These are phyloP conservation scores for Colletotrichum sp. DNA, from an alignment of 2,329 filamentous ascomycete species.

Conservation along the genomic window DNA sequence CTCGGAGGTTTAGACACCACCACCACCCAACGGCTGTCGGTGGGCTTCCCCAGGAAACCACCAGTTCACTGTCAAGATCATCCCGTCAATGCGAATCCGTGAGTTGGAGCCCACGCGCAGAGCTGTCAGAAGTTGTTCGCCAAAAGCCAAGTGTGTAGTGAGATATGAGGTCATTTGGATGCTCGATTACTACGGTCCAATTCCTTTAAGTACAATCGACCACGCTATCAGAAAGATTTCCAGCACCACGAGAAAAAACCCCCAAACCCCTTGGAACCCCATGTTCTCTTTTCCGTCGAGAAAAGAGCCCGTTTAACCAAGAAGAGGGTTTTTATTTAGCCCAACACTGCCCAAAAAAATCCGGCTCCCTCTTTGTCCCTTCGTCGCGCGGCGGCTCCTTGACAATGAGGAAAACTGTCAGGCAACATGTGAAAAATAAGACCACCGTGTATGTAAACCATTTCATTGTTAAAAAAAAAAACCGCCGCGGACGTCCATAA, in stretches of 20 bases:
- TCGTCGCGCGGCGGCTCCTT: neutral
- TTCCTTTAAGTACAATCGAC: slow-evolving; percentile 5
- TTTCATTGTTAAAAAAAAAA: neutral
- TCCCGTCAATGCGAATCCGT: neutral
- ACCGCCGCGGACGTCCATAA: neutral
- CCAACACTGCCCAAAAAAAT: neutral
- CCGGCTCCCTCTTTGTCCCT: neutral
- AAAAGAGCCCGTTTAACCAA: neutral
- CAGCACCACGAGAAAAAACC: neutral
- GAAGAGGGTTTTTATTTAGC: neutral
- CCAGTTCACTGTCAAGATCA: neutral
- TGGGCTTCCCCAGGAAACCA: neutral
- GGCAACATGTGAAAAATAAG: neutral
- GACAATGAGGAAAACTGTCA: neutral
- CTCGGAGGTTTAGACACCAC: neutral
- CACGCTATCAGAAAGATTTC: neutral
- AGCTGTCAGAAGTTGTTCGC: neutral
- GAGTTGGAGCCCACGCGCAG: neutral
- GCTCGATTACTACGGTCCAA: slow-evolving; percentile 1
- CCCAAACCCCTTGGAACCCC: neutral
- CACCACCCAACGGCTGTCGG: neutral
- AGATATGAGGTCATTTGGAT: slow-evolving; percentile 1
- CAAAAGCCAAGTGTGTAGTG: neutral
- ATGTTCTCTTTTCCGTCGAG: neutral
- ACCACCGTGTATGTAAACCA: neutral